Evolutionary conservation across 176 grass and related monocot genomes (phyloP).

Genomic region (Tuctoria greenei): DNA sequence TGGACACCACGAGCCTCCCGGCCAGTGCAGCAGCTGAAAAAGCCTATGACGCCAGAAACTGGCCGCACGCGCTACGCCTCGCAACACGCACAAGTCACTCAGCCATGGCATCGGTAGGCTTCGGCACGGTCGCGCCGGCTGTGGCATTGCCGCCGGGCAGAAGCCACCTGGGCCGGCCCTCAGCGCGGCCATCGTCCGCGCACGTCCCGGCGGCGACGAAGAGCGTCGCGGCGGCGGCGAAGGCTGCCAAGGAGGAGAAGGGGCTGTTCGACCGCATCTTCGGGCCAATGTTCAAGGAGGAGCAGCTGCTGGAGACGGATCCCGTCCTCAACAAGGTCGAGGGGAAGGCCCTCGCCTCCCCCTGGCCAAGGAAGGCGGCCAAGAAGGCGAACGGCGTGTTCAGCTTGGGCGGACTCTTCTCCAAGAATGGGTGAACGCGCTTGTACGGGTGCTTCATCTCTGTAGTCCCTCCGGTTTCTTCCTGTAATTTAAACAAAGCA

Average conservation of each 20-base stretch:
- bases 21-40: background rate
- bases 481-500: background rate
- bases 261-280: slow-evolving; percentile 41
- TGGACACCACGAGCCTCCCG: slow-evolving; percentile 15
- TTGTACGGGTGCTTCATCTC: background rate
- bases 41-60: background rate
- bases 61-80: background rate
- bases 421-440: slow-evolving; percentile 35
- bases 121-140: slow-evolving; percentile 6
- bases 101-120: slow-evolving; percentile 27
- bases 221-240: background rate
- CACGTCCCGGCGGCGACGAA: slow-evolving; percentile 16
- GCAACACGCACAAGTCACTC: background rate
- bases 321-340: slow-evolving; percentile 48
- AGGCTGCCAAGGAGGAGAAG: background rate
- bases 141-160: background rate
- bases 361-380: background rate
- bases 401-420: slow-evolving; percentile 30
- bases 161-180: background rate
- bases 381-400: slow-evolving; percentile 1
- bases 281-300: slow-evolving; percentile 45
- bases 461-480: background rate
- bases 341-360: background rate
- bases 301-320: slow-evolving; percentile 45
- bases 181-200: background rate